phyloP scores from a whole-genome alignment of 1,284 basidiomycete species.

The Kwoniella shivajii region DNA sequence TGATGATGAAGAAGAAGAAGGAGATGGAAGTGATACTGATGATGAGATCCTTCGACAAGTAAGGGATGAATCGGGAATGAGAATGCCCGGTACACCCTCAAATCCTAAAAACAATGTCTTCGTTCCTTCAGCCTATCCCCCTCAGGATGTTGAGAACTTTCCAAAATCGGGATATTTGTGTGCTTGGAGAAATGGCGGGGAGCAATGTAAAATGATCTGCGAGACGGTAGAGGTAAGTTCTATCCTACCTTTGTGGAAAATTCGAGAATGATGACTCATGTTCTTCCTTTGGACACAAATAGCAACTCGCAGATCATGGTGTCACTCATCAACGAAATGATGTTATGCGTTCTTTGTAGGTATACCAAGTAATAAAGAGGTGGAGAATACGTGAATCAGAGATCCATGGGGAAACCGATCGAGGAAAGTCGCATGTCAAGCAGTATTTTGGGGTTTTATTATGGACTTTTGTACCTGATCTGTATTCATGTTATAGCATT shows the following conservation, averaged over 20 bases:
- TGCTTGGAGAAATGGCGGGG: slow-evolving; percentile 5
- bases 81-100: neutral
- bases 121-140: neutral
- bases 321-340: slow-evolving; percentile 4
- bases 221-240: slow-evolving; percentile 20
- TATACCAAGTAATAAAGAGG: too few relatives aligned
- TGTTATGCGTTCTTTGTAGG: too few relatives aligned
- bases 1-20: slow-evolving; percentile 3
- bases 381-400: neutral
- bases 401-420: neutral
- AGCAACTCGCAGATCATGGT: slow-evolving; percentile 10
- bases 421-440: too few relatives aligned
- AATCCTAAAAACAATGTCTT: neutral
- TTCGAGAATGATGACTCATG: neutral
- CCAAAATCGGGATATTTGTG: slow-evolving; percentile 8
- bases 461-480: neutral
- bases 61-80: neutral
- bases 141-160: neutral
- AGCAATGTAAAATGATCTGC: slow-evolving; percentile 10
- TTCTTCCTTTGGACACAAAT: neutral
- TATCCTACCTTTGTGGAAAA: neutral
- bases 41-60: neutral
- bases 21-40: slow-evolving; percentile 16
- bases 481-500: neutral
- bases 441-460: neutral